A percentile compares a stretch with the other conserved stretches of the same genome.
phyloP scores from a whole-genome alignment of 305 asterid genomes.

The Rubia balearica region DNA sequence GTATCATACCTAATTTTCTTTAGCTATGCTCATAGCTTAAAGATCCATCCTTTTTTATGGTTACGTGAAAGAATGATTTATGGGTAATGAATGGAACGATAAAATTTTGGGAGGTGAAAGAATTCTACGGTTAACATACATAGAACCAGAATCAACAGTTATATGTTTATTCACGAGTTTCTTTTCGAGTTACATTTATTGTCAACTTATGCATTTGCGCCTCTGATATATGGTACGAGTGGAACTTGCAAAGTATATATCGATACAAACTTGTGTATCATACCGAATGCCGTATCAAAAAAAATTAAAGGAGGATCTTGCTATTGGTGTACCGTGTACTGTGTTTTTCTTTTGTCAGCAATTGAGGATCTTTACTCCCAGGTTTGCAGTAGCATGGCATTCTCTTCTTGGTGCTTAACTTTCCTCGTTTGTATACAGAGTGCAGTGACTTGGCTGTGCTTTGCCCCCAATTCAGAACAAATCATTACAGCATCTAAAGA shows the following conservation, averaged over 20 bases:
- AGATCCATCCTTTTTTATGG: background rate
- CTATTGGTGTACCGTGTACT: background rate
- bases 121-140: background rate
- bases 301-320: background rate
- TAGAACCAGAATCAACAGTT: background rate
- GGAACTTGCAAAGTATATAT: background rate
- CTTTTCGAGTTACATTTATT: background rate
- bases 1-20: background rate
- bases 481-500: conserved; percentile 95
- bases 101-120: background rate
- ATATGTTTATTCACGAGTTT: background rate
- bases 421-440: conserved; percentile 51
- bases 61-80: background rate
- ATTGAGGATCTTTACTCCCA: background rate
- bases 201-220: background rate
- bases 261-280: background rate
- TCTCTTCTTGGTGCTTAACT: conserved; percentile 6
- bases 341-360: conserved; percentile 13
- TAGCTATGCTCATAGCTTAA: too few relatives aligned
- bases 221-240: background rate
- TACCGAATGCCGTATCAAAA: background rate
- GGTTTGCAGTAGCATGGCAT: background rate
- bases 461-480: conserved; percentile 79
- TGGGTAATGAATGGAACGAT: background rate
- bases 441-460: conserved; percentile 99